A percentile compares a stretch with the other conserved stretches of the same genome.
Conservation (phyloP, 805 yeast species). For the Saccharomyces eubayanus region DNA sequence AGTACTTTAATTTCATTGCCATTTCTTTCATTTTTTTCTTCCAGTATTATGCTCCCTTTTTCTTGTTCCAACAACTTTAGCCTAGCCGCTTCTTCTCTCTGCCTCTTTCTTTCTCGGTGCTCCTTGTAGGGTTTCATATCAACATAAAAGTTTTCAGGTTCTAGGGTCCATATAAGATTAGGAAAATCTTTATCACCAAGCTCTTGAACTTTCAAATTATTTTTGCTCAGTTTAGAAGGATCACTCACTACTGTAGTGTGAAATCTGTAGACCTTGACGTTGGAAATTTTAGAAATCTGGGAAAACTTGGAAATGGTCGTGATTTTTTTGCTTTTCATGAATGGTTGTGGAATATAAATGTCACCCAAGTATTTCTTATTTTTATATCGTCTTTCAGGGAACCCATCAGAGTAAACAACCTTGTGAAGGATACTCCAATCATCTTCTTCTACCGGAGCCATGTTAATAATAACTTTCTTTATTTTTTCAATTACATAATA, state of each 20-base stretch:
- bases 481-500: not conserved
- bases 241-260: not conserved
- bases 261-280: not conserved
- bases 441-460: not conserved
- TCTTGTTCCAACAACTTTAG: not conserved
- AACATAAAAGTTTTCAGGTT: not conserved
- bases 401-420: not conserved
- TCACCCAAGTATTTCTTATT: not conserved
- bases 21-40: not conserved
- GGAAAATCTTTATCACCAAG: not conserved
- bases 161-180: not conserved
- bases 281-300: not conserved
- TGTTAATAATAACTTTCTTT: not conserved
- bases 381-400: not conserved
- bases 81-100: not conserved
- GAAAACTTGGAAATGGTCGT: not conserved
- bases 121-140: not conserved
- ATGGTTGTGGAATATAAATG: not conserved
- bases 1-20: not conserved
- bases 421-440: not conserved
- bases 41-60: not conserved
- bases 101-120: not conserved
- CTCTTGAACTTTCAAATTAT: not conserved
- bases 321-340: not conserved
- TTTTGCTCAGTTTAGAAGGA: not conserved